Evolutionary conservation across 73 alveolate species (phyloP).

Genomic region (Paramecium tetraurelia): DNA sequence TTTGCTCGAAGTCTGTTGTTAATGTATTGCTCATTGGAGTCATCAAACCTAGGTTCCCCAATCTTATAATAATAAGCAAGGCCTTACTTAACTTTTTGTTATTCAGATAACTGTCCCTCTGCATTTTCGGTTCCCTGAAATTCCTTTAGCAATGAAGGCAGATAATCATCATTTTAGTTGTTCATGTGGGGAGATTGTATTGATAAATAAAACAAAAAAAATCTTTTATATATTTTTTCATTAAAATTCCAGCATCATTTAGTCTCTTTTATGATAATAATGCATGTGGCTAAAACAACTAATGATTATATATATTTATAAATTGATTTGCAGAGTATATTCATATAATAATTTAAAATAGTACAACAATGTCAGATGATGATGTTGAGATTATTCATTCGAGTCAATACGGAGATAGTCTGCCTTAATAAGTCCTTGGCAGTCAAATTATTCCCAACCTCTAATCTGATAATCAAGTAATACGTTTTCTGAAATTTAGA

Average conservation of each 20-base stretch:
- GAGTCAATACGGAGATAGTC: neutral
- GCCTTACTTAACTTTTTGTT: neutral
- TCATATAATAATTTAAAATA: neutral
- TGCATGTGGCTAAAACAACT: neutral
- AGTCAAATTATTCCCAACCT: neutral
- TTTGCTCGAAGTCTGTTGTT: constrained; percentile 10
- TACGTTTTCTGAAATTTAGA: neutral
- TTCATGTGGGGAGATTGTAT: neutral
- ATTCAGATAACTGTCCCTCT: neutral
- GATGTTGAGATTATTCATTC: constrained; percentile 12
- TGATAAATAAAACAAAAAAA: neutral
- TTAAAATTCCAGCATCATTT: neutral
- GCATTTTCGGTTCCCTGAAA: constrained; percentile 18
- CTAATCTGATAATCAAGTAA: neutral
- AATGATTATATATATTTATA: neutral
- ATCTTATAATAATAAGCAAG: neutral
- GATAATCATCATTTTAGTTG: neutral
- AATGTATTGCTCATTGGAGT: constrained; percentile 14
- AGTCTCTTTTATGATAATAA: neutral
- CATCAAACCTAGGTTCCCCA: neutral
- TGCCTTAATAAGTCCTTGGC: neutral
- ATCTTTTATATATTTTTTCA: neutral
- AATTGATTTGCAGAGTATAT: neutral
- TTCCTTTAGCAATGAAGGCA: neutral
- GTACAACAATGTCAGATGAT: neutral